Evolutionary conservation across 495 filamentous ascomycete genomes (phyloP).

Genomic region (Daldinia bambusicola): DNA sequence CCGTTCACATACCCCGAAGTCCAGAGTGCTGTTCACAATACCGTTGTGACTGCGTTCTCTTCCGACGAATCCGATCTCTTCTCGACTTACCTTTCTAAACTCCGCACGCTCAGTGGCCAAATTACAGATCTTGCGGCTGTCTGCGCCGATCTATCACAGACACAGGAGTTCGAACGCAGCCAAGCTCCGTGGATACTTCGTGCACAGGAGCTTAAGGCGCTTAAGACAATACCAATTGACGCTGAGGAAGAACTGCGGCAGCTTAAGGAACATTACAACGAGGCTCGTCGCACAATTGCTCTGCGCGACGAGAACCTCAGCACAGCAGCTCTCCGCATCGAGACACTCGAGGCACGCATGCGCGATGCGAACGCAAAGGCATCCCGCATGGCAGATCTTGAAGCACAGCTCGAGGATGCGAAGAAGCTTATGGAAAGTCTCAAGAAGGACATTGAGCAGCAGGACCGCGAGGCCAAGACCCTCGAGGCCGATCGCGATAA

Average conservation of each 20-base stretch:
- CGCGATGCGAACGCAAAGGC: constrained; percentile 79
- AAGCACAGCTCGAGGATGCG: constrained; percentile 67
- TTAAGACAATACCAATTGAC: constrained; percentile 80
- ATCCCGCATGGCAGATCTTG: constrained; percentile 70
- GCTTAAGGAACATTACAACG: constrained; percentile 77
- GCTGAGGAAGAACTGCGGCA: constrained; percentile 81
- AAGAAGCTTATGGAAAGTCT: constrained; percentile 65
- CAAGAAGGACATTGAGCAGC: constrained; percentile 70
- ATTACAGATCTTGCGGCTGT: constrained; percentile 78
- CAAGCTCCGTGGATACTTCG: constrained; percentile 84
- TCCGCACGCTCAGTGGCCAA: constrained; percentile 70
- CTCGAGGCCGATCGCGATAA: constrained; percentile 75
- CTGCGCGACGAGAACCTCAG: constrained; percentile 73
- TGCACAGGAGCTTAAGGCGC: constrained; percentile 77
- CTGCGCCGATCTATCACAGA: constrained; percentile 78
- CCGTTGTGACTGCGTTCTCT: constrained; percentile 60
- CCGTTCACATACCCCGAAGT: constrained; percentile 74
- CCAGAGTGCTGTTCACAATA: constrained; percentile 67
- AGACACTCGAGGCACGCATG: constrained; percentile 84
- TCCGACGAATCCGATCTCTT: constrained; percentile 70
- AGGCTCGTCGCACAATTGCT: constrained; percentile 69
- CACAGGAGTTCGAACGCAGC: constrained; percentile 83
- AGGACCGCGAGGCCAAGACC: constrained; percentile 65
- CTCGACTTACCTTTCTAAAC: constrained; percentile 70
- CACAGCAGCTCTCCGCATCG: constrained; percentile 86